Percentiles rank a stretch among this genome's conserved stretches.
These are phyloP conservation scores for Pterocarpus macrocarpus DNA, from an alignment of 306 rosid species.

Conservation along the genomic window DNA sequence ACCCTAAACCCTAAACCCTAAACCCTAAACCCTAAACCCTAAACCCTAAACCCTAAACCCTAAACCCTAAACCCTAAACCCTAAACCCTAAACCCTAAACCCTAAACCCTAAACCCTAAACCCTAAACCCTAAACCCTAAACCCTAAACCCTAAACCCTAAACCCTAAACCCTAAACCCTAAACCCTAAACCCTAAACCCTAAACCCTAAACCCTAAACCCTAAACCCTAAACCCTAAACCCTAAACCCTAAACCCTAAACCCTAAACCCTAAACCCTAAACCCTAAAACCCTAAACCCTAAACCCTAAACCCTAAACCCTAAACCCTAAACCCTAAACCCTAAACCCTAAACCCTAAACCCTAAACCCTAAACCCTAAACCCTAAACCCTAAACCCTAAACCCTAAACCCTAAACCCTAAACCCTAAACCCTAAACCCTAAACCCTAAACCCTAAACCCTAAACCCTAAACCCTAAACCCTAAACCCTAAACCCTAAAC, in stretches of 20 bases:
- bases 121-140: too few relatives aligned
- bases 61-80: too few relatives aligned
- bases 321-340: background rate
- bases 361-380: background rate
- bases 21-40: slow-evolving; percentile 42
- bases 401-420: background rate
- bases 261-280: background rate
- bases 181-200: background rate
- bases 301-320: background rate
- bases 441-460: slow-evolving; percentile 3
- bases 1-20: too few relatives aligned
- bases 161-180: too few relatives aligned
- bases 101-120: too few relatives aligned
- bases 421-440: background rate
- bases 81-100: too few relatives aligned
- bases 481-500: too few relatives aligned
- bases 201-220: background rate
- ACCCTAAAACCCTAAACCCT: background rate
- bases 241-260: background rate
- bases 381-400: background rate
- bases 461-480: too few relatives aligned
- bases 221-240: background rate
- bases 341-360: background rate
- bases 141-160: too few relatives aligned
- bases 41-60: too few relatives aligned